These are phyloP conservation scores for Colletotrichum tofieldiae DNA, from an alignment of 2,329 filamentous ascomycete genomes.

Conservation along the genomic window DNA sequence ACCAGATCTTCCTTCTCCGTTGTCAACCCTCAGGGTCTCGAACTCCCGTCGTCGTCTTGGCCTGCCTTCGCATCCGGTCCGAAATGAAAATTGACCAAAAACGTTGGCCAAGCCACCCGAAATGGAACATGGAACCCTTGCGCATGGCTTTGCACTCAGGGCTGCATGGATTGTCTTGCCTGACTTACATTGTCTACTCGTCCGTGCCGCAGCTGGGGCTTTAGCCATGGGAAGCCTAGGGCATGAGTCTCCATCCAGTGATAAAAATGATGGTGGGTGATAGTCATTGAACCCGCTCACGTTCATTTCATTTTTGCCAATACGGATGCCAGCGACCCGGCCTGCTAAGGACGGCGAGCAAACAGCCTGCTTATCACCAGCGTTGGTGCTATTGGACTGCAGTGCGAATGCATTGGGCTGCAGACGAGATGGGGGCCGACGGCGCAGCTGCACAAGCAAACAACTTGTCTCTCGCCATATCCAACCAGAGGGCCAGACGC, in stretches of 20 bases:
- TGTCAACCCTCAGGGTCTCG: background rate
- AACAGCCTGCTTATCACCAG: background rate
- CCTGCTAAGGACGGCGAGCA: background rate
- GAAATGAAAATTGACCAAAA: background rate
- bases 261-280: background rate
- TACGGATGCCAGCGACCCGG: background rate
- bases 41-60: background rate
- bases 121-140: too few relatives aligned
- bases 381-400: background rate
- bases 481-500: background rate
- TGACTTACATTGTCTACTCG: background rate
- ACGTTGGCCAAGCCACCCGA: background rate
- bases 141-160: background rate
- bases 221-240: background rate
- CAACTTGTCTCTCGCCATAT: background rate
- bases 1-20: background rate
- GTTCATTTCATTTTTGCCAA: background rate
- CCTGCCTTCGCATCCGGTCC: background rate
- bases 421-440: background rate
- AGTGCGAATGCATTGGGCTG: background rate
- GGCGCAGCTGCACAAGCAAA: background rate
- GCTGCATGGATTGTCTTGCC: conserved; percentile 7
- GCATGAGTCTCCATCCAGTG: background rate
- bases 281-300: background rate
- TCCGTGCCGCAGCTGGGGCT: background rate